These are phyloP conservation scores for Nissolia schottii DNA, from an alignment of 306 rosid species.

Conservation along the genomic window DNA sequence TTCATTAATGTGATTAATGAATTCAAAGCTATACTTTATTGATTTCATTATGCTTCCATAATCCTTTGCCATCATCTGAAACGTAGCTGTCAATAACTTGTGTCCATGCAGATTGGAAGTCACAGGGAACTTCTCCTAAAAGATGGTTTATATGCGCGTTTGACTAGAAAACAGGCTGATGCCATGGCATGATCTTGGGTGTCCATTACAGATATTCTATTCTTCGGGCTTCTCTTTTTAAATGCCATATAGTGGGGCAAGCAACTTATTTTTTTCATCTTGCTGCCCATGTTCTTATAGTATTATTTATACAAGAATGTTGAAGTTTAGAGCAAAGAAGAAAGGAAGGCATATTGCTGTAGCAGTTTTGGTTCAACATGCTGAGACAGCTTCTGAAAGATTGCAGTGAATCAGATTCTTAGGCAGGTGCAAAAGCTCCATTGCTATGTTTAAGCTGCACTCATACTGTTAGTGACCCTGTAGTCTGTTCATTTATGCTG, in stretches of 20 bases:
- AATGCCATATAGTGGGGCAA: conserved; percentile 24
- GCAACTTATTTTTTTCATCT: conserved; percentile 25
- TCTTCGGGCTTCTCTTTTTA: conserved; percentile 20
- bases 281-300: conserved; percentile 33
- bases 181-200: conserved; percentile 52
- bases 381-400: conserved; percentile 20
- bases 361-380: conserved; percentile 16
- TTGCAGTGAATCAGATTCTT: conserved; percentile 5
- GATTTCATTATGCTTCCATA: background rate
- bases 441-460: background rate
- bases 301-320: conserved; percentile 1
- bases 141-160: conserved; percentile 77
- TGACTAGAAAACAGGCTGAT: conserved; percentile 78
- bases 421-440: background rate
- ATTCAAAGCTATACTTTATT: conserved; percentile 1
- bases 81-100: background rate
- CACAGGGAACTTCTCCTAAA: conserved; percentile 73
- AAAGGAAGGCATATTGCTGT: background rate
- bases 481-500: conserved; percentile 17
- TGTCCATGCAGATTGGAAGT: conserved; percentile 59
- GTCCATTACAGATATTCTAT: background rate
- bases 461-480: background rate
- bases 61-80: background rate
- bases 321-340: conserved; percentile 11
- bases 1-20: background rate